Conservation (phyloP, 805 yeast genomes). For the Danielia reshetovae region DNA sequence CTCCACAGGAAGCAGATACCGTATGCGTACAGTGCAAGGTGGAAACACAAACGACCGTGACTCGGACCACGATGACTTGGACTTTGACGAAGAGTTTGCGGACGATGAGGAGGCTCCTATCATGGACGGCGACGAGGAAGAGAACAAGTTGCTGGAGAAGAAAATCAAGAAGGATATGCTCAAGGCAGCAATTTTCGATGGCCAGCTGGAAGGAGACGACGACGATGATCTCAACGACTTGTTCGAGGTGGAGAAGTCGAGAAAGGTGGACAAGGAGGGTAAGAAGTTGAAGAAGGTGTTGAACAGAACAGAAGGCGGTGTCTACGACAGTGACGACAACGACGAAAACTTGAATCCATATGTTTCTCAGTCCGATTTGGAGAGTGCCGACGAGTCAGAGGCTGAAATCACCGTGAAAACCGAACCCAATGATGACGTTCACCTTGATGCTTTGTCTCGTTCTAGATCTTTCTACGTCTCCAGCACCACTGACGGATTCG, state of each 20-base stretch:
- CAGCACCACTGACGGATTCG: slow-evolving; percentile 35
- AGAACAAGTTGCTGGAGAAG: slow-evolving; percentile 81
- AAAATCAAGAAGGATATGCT: slow-evolving; percentile 82
- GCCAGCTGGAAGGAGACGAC: slow-evolving; percentile 53
- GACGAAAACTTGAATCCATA: slow-evolving; percentile 67
- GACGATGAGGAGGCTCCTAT: slow-evolving; percentile 99
- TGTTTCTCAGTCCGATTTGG: slow-evolving; percentile 51
- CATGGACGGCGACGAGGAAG: slow-evolving; percentile 94
- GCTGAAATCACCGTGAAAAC: slow-evolving; percentile 28
- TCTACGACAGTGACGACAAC: slow-evolving; percentile 84
- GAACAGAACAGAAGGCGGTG: slow-evolving; percentile 81
- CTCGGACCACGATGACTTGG: slow-evolving; percentile 87
- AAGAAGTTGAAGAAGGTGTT: slow-evolving; percentile 78
- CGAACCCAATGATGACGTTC: slow-evolving; percentile 25
- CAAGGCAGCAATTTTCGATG: slow-evolving; percentile 71
- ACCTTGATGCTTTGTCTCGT: slow-evolving; percentile 4
- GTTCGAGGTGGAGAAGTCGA: slow-evolving; percentile 54
- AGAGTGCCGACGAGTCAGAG: slow-evolving; percentile 57
- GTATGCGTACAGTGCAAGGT: slow-evolving; percentile 42
- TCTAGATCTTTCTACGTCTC: slow-evolving; percentile 20
- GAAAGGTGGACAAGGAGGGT: slow-evolving; percentile 88
- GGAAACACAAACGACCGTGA: slow-evolving; percentile 47
- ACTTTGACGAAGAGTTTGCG: slow-evolving; percentile 94
- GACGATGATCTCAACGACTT: slow-evolving; percentile 61
- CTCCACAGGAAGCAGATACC: slow-evolving; percentile 8